These are phyloP conservation scores for Pythium periplocum DNA, from an alignment of 352 stramenopile species.

Conservation along the genomic window DNA sequence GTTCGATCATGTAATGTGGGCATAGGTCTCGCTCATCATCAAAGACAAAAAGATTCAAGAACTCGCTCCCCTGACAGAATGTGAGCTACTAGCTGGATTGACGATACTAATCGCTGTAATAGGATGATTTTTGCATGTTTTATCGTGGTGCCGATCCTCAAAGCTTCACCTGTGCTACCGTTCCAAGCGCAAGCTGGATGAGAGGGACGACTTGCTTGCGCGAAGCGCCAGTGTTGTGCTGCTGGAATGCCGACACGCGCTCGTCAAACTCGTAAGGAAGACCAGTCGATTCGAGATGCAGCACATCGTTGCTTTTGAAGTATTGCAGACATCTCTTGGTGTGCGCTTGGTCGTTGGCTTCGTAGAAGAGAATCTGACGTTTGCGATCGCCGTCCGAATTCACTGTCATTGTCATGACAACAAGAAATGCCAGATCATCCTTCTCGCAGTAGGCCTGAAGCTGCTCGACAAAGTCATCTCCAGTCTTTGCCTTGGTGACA, in stretches of 20 bases:
- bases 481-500: conserved; percentile 32
- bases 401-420: conserved; percentile 69
- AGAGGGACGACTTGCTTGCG: conserved; percentile 78
- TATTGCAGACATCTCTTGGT: conserved; percentile 29
- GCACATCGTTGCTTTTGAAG: conserved; percentile 27
- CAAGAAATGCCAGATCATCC: conserved; percentile 52
- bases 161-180: conserved; percentile 6
- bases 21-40: too few relatives aligned
- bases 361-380: conserved; percentile 67
- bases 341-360: conserved; percentile 16
- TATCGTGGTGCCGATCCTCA: neutral
- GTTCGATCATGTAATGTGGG: conserved; percentile 71
- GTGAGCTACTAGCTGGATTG: too few relatives aligned
- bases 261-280: conserved; percentile 26
- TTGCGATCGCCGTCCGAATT: conserved; percentile 28
- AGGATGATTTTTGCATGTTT: too few relatives aligned
- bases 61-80: too few relatives aligned
- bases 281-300: conserved; percentile 31
- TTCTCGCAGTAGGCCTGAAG: conserved; percentile 33
- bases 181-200: conserved; percentile 37
- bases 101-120: too few relatives aligned
- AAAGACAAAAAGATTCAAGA: too few relatives aligned
- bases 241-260: conserved; percentile 38
- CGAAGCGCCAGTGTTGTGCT: conserved; percentile 56
- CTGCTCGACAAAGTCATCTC: conserved; percentile 18